Base-by-base conservation (phyloP, 2,329 filamentous ascomycete genomes). In the Ceratocystis cacaofunesta region DNA sequence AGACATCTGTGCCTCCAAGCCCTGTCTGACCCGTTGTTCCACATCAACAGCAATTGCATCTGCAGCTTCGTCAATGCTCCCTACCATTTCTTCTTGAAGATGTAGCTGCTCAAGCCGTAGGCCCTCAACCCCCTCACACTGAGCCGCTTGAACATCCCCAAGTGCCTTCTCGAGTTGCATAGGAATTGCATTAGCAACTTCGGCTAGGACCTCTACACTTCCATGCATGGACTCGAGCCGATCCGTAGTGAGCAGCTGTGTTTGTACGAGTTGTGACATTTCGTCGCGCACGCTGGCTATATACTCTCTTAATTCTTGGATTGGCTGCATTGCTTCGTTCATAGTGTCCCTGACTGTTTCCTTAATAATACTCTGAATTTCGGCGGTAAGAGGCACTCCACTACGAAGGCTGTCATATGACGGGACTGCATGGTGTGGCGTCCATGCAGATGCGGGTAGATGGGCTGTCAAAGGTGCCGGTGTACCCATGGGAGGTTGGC, bases 301-400 rank as follows among this genome's bases (percentile, higher is more conserved):
- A 10, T 36, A 52, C 10, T 32, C 15, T 25, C 28, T 50, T 30
- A 55, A 15, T 32, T 32, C 46, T n/a, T 55, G n/a, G n/a, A 63
- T 15, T 5, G 62, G 62, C 62, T 25, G 30, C 62, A 63, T 55
- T 46, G 62, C 62, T 22, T 55, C 46, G 30, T 32, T 36, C 44
- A 63, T 28, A 19, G 62, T 48, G 30, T 52, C 22, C 7, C 25
- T 44, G 32, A 55, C 62, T 10, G 46, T 36, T 12, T 63, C n/a
- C 15, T 19, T 58, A 30, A 58, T 58, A 17, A 36, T 7, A 7
- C 30, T 15, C 28, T 32, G 28, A 7, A 58, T 30, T n/a, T 58
- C 55, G 10, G 55, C 25, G 3, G 55, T 8, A 19, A 58, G 15
- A 3, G 55, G 55, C 17, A 17, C 55, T 3, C 28, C 28, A 1